These are phyloP conservation scores for Solanum hybrid DNA, from an alignment of 305 asterid species.

Conservation along the genomic window DNA sequence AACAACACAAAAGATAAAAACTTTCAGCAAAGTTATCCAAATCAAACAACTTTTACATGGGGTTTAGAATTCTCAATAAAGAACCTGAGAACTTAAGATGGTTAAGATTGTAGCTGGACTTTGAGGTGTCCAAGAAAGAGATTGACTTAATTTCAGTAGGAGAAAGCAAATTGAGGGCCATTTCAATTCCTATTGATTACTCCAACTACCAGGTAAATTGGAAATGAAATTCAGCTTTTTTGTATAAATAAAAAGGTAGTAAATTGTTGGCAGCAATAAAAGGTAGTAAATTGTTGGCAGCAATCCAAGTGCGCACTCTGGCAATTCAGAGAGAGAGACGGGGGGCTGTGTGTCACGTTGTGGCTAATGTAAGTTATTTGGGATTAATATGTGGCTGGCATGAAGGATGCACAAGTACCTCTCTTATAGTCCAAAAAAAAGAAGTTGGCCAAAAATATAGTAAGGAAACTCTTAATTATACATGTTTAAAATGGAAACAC, in stretches of 20 bases:
- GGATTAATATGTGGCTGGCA: not conserved
- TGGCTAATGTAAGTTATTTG: not conserved
- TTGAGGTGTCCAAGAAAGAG: slow-evolving; percentile 75
- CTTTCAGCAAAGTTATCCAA: not conserved
- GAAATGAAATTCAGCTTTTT: not conserved
- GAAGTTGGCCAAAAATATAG: not conserved
- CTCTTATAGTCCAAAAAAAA: not conserved
- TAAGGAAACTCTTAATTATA: not conserved
- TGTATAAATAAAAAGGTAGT: not conserved
- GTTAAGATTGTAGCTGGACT: slow-evolving; percentile 43
- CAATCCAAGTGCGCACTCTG: not conserved
- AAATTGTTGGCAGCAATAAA: not conserved
- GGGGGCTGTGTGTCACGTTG: not conserved
- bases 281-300: no score
- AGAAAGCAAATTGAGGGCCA: slow-evolving; percentile 69
- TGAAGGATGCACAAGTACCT: not conserved
- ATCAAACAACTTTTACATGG: not conserved
- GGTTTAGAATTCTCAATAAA: not conserved
- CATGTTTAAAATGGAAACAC: not conserved
- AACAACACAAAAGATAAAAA: not conserved
- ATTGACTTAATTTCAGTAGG: slow-evolving; percentile 64
- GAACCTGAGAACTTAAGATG: slow-evolving; percentile 62
- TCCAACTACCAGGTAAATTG: not conserved
- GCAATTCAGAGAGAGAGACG: not conserved
- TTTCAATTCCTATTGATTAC: slow-evolving; percentile 13